These are phyloP conservation scores for Pseudogymnoascus sp. DNA, from an alignment of 2,329 filamentous ascomycete species.

Conservation along the genomic window DNA sequence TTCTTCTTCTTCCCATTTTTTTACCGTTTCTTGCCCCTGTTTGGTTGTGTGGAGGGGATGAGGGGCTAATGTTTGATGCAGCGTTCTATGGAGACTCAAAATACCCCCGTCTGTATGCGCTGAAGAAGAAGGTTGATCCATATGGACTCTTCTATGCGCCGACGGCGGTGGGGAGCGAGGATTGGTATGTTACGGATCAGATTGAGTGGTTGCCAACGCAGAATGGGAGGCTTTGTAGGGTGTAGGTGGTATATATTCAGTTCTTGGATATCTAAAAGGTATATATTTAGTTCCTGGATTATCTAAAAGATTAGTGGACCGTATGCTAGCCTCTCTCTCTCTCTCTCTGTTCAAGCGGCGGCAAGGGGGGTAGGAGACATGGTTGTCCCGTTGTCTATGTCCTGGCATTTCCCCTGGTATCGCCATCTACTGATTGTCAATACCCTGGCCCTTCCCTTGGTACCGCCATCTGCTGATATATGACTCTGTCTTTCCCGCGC, in stretches of 20 bases:
- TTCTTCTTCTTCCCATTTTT: background rate
- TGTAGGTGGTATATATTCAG: background rate
- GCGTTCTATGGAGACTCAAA: background rate
- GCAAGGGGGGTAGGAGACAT: background rate
- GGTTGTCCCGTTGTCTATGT: background rate
- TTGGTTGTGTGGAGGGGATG: too few species aligned
- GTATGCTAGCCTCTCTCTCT: background rate
- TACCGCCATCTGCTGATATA: slow-evolving; percentile 31
- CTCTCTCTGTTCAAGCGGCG: background rate
- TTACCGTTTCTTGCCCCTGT: too few species aligned
- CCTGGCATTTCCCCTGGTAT: slow-evolving; percentile 10
- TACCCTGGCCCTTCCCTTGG: slow-evolving; percentile 9
- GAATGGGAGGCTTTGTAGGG: slow-evolving; percentile 18
- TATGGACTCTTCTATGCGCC: slow-evolving; percentile 30
- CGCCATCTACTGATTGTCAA: slow-evolving; percentile 22
- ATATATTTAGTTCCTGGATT: background rate
- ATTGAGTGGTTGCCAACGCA: slow-evolving; percentile 15
- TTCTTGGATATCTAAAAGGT: background rate
- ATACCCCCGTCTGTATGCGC: slow-evolving; percentile 32
- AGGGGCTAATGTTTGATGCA: background rate
- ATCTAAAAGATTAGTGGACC: background rate
- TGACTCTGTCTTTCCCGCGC: slow-evolving; percentile 33
- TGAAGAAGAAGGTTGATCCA: slow-evolving; percentile 44
- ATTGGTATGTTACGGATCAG: slow-evolving; percentile 25
- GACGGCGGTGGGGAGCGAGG: slow-evolving; percentile 16